Conservation (phyloP, 2,329 filamentous ascomycete species). For the Exserohilum rostratum region DNA sequence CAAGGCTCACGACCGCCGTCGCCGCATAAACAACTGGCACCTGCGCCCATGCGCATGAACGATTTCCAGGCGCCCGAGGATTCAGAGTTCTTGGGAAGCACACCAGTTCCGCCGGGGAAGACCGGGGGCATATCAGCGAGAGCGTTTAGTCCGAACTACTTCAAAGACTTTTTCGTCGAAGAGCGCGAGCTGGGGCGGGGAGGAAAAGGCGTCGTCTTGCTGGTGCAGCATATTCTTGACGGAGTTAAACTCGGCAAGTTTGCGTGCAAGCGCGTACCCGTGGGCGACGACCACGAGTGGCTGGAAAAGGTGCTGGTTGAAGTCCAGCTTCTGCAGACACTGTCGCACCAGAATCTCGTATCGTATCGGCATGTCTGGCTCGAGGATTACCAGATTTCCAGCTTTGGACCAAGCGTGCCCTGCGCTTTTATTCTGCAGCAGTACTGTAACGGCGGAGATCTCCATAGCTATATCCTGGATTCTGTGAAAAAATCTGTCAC, state of each 20-base stretch:
- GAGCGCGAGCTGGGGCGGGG: slow-evolving; percentile 85
- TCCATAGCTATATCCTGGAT: slow-evolving; percentile 85
- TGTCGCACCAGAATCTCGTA: slow-evolving; percentile 93
- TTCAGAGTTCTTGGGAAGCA: slow-evolving; percentile 56
- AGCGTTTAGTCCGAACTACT: slow-evolving; percentile 92
- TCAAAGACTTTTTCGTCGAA: slow-evolving; percentile 89
- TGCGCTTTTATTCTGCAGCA: slow-evolving; percentile 98
- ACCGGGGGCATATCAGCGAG: slow-evolving; percentile 77
- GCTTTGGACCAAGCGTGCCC: slow-evolving; percentile 86
- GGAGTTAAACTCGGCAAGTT: slow-evolving; percentile 87
- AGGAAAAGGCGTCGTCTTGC: slow-evolving; percentile 90
- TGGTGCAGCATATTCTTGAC: slow-evolving; percentile 93
- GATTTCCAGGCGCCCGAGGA: slow-evolving; percentile 54
- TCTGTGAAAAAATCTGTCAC: slow-evolving; percentile 66
- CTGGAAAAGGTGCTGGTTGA: slow-evolving; percentile 92
- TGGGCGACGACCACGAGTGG: slow-evolving; percentile 92
- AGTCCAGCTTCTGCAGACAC: slow-evolving; percentile 87
- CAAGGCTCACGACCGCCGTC: slow-evolving; percentile 56
- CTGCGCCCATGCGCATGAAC: slow-evolving; percentile 34
- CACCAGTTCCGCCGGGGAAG: slow-evolving; percentile 46
- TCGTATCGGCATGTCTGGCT: slow-evolving; percentile 98
- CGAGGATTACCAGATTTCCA: slow-evolving; percentile 82
- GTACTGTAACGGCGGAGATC: slow-evolving; percentile 92
- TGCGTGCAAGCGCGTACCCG: slow-evolving; percentile 95
- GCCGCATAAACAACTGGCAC: slow-evolving; percentile 54